These are phyloP conservation scores for Serendipita sp. DNA, from an alignment of 768 basidiomycete species.

Conservation along the genomic window DNA sequence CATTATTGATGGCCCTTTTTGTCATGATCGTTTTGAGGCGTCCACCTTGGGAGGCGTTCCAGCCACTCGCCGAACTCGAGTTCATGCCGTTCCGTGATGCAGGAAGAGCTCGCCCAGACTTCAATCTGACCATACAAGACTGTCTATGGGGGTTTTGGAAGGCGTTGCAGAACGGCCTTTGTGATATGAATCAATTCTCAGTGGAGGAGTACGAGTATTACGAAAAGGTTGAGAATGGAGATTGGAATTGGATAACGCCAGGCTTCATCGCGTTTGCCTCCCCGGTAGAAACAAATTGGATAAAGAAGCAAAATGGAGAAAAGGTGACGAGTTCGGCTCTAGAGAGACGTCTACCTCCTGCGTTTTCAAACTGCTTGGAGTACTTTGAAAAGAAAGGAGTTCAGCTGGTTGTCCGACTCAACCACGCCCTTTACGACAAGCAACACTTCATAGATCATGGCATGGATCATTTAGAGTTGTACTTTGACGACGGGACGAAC, in stretches of 20 bases:
- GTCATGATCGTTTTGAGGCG: constrained; percentile 83
- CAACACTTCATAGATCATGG: constrained; percentile 67
- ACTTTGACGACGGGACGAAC: constrained; percentile 97
- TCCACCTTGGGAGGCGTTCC: constrained; percentile 87
- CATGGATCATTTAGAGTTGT: constrained; percentile 80
- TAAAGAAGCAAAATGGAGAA: constrained; percentile 36
- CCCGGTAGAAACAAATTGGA: constrained; percentile 65
- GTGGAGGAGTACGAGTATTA: constrained; percentile 87
- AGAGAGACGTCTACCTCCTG: constrained; percentile 59
- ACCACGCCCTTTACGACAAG: constrained; percentile 82
- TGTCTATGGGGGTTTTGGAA: constrained; percentile 81
- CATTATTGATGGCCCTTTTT: constrained; percentile 84
- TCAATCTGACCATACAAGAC: constrained; percentile 85
- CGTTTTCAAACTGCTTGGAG: constrained; percentile 81
- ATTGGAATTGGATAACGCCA: constrained; percentile 92
- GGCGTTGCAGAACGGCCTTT: constrained; percentile 78
- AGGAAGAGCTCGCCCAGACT: constrained; percentile 81
- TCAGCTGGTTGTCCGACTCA: constrained; percentile 83
- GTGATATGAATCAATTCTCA: constrained; percentile 88
- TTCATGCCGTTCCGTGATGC: constrained; percentile 96
- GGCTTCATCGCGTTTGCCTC: constrained; percentile 90
- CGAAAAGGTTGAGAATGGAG: constrained; percentile 89
- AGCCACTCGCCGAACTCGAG: constrained; percentile 80
- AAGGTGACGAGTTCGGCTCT: constrained; percentile 48
- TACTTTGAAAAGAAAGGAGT: constrained; percentile 81